Base-by-base conservation (phyloP, 192 early-diverging fungal genomes). In the Backusella sp. region DNA sequence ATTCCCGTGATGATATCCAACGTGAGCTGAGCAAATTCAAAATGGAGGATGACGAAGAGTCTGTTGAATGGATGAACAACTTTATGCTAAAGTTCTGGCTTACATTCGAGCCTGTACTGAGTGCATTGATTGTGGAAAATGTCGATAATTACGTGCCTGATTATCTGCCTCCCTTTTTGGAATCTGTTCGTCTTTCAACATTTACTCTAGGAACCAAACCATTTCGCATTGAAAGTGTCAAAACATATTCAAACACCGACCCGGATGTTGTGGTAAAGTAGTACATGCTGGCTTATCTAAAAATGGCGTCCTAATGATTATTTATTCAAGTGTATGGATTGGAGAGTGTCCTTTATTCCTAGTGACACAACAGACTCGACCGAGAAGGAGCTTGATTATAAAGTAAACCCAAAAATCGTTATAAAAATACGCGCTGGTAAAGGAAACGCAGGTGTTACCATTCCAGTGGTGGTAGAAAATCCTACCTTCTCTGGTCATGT, bases 11-110 rank as follows among this genome's bases (percentile, higher is more conserved):
- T 73, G 88, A 89, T 78, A 76, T 89, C 15, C 76, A 83, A 75
- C 86, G 89, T 11, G 86, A 87, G 12, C 79, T 88, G 35, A 83
- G 85, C 67, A 75, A 72, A 37, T 68, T 74, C 4, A 79, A 80
- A 2, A 78, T 90, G 36, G 88, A 84, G 7, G 78, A 79, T n/a
- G 85, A 84, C 17, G 79, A 89, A 66, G 89, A 90, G 76, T 85
- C 86, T 68, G 91, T 90, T 30, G 90, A 93, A 32, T 95, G 94
- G 94, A 76, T 95, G 37, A 95, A 95, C 80, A 84, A 86, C 76
- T 92, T 94, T 77, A 79, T 92, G 41, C 80, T 76, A 7, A 83
- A 86, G 37, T 94, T 93, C 81, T 95, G 94, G 94, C 75, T 90
- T 12, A 90, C 88, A 73, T 94, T 89, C 68, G 94, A 95, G 83